Evolutionary conservation across 148 eudicot genomes (phyloP).

Genomic region (Vaccinium darrowii): DNA sequence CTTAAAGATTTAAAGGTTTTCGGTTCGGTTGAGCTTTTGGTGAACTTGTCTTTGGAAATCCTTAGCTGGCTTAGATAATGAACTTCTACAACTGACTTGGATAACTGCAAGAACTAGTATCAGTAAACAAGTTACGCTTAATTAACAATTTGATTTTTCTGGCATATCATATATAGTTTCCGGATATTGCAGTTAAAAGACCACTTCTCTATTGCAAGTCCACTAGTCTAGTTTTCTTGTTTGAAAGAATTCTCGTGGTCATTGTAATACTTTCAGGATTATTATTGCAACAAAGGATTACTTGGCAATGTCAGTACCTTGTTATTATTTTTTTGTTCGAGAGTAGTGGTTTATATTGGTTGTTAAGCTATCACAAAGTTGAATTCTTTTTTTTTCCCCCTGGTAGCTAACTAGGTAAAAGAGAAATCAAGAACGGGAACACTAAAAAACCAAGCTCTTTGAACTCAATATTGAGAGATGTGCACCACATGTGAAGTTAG

Average conservation of each 20-base stretch:
- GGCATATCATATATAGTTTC: not conserved
- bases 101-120: conserved; percentile 4
- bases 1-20: not conserved
- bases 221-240: not conserved
- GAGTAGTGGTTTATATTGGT: too few species aligned
- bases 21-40: not conserved
- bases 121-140: not conserved
- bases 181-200: not conserved
- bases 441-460: too few species aligned
- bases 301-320: not conserved
- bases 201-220: not conserved
- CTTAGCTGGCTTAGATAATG: not conserved
- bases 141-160: not conserved
- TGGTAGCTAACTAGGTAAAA: too few species aligned
- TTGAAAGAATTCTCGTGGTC: not conserved
- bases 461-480: too few species aligned
- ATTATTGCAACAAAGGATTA: not conserved
- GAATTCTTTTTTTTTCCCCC: too few species aligned
- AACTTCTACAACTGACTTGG: not conserved
- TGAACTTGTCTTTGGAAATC: not conserved
- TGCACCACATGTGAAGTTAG: too few species aligned
- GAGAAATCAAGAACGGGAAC: too few species aligned
- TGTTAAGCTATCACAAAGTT: too few species aligned
- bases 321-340: too few species aligned
- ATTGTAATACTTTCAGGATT: not conserved